Base-by-base conservation (phyloP, 2,329 filamentous ascomycete species). In the Fusarium luffae region DNA sequence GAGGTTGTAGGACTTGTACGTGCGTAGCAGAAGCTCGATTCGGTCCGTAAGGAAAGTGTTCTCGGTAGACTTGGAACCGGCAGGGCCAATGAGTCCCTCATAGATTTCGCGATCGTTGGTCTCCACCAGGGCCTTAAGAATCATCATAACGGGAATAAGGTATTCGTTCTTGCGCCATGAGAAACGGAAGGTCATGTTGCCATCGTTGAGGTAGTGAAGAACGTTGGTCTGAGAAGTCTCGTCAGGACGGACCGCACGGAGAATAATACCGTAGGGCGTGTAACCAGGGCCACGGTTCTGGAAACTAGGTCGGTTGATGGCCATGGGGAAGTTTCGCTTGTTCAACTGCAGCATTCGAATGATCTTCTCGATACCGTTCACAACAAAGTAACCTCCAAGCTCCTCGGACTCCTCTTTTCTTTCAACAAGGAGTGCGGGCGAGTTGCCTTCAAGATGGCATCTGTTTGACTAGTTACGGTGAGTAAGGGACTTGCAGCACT, bases 131-230 rank as follows among this genome's bases (percentile, higher is more conserved):
- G 96, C 95, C 83, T 98, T 99, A 70, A 99, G 82, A 34, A 99
- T 90, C 95, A 99, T 98, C 87, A 98, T 90, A 66, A 94, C 92
- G 2, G 96, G 96, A 4, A 99, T 88, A n/a, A 99, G 88, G 77
- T 93, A 99, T 80, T 99, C 96, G 73, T 94, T 93, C 82, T 99
- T 99, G 72, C 94, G 88, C 95, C 95, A 99, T 9, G 95, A 98
- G 81, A 99, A 99, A 59, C 96, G 88, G 82, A 99, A 97, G 1
- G 93, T 98, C 75, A 98, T 90, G 79, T 98, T 98, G 70, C 96
- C 96, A 78, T 99, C 96, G 74, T 87, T 93, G 59, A 99, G 88
- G 80, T 98, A 99, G 82, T 99, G 96, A 50, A 99, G 86, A 34
- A 97, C 94, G 76, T 98, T 99, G 40, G 95, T 98, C 81, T 98